Evolutionary conservation across 2,329 filamentous ascomycete genomes (phyloP), one percentile per base, ranked within the genome.

Genomic region (Alternaria ethzedia): DNA sequence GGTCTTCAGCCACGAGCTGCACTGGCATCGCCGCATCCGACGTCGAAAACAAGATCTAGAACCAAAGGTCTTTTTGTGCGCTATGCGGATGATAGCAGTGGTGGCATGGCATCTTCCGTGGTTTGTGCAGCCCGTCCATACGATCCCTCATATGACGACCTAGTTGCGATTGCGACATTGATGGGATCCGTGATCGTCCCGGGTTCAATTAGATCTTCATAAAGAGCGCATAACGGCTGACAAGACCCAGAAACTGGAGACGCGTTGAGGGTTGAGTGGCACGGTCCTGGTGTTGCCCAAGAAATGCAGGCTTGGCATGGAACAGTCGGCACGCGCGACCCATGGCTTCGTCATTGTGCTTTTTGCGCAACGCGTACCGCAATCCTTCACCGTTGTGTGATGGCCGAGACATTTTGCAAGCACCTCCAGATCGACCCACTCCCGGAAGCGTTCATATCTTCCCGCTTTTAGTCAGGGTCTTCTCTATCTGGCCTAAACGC

Each of bases 391-490:
- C 32, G 32, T 36, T 3, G 23, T 32, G 26, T 36, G 50, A 58
- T 57, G 45, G 7, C 13, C 36, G 30, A 21, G 54, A 41, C 36
- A 43, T 28, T 30, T 20, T 26, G 25, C 3, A 25, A 49, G n/a
- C 44, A 47, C 45, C 45, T 51, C 54, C 10, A 44, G 52, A 57
- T 57, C 43, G 59, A 57, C 54, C 59, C 58, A 49, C 45, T 13
- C 41, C 4, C 13, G 54, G 23, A 17, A 25, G 45, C 17, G 26
- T 30, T 54, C 47, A 51, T 44, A 47, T 32, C 46, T 50, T 63
- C 23, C 55, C 49, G 55, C 32, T 41, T 54, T 43, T n/a, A 20
- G 32, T 46, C 30, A 63, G 55, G 55, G 56, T 59, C 56, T 59
- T 12, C 56, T 17, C 32, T 45, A 45, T 52, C 44, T 36, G 57